Base-by-base conservation (phyloP, 140 eudicot genomes). In the Erigeron philadelphicus region DNA sequence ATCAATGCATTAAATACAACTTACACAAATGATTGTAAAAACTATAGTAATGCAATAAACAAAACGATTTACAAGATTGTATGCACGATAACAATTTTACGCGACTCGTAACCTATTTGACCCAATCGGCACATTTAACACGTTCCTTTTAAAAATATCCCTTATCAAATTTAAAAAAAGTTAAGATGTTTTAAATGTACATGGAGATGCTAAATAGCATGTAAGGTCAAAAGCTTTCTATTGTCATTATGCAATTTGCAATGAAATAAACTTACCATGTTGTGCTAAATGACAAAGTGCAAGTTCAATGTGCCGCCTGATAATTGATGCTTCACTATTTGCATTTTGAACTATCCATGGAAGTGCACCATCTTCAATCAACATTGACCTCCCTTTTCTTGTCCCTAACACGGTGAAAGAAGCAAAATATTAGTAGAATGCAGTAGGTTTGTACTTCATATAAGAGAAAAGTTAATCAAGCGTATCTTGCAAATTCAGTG, bases 201-300 rank as follows among this genome's bases (percentile, higher is more conserved):
- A 53, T 7, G 59, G 59, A 53, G 4, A 53, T 53, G 59, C 25
- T n/a, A 19, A 53, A 53, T 1, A 16, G 21, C 6, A 53, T 16
- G 23, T 10, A 53, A 53, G 25, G 18, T 16, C 11, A 12, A 16
- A 16, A 16, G 59, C 10, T 53, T 15, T 21, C 59, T 53, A n/a
- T 6, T 5, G 15, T 31, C 4, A 54, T 21, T 54, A 15, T 15
- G 4, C 11, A 59, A 23, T 31, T 42, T 21, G 35, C 44, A 23
- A 23, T 21, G 73, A 44, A 60, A 23, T 5, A 43, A 8, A 71
- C 82, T 75, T 74, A 91, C 97, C 97, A 41, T 88, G 96, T 67
- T 91, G 97, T 70, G 96, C 99, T 78, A 93, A 77, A 83, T 93
- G 97, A 81, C 99, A 93, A 53, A 93, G 97, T 8, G 99, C 99